phyloP scores from a whole-genome alignment of 768 basidiomycete species.

The Phanerochaete sordida region DNA sequence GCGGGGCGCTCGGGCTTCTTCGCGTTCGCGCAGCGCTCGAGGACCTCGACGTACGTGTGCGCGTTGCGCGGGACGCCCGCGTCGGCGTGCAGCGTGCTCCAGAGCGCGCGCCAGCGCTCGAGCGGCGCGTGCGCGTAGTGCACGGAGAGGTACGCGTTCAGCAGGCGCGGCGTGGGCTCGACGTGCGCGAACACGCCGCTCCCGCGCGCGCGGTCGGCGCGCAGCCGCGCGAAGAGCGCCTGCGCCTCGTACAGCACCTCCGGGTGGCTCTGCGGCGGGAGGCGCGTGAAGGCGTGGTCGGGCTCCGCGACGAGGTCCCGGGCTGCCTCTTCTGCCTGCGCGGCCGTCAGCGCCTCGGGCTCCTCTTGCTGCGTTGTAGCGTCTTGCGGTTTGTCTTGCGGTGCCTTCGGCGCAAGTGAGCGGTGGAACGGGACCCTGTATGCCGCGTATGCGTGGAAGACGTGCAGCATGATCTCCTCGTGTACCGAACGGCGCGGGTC shows the following conservation, averaged over 20 bases:
- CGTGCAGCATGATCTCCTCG: slow-evolving; percentile 72
- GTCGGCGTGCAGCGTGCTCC: slow-evolving; percentile 46
- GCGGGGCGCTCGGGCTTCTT: slow-evolving; percentile 42
- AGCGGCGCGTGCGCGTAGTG: slow-evolving; percentile 58
- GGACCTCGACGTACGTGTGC: slow-evolving; percentile 56
- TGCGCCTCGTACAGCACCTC: slow-evolving; percentile 71
- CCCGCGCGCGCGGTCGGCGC: slow-evolving; percentile 34
- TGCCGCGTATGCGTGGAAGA: slow-evolving; percentile 85
- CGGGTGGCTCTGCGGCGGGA: slow-evolving; percentile 68
- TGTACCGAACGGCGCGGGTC: slow-evolving; percentile 39
- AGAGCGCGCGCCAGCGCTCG: slow-evolving; percentile 42
- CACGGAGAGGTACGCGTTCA: slow-evolving; percentile 82
- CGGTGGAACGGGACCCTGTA: slow-evolving; percentile 71
- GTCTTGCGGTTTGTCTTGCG: neutral
- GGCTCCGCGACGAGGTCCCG: slow-evolving; percentile 1
- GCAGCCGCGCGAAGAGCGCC: slow-evolving; percentile 60
- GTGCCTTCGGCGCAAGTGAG: slow-evolving; percentile 30
- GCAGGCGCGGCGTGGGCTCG: slow-evolving; percentile 51
- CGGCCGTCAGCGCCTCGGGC: neutral
- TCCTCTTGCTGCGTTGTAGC: neutral
- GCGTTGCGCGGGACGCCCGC: slow-evolving; percentile 44
- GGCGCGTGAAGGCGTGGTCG: slow-evolving; percentile 33
- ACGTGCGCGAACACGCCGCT: slow-evolving; percentile 49
- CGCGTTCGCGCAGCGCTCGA: slow-evolving; percentile 59
- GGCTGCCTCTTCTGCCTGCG: neutral